Conservation (phyloP, 2,329 filamentous ascomycete species). For the Clarireedia homoeocarpa region DNA sequence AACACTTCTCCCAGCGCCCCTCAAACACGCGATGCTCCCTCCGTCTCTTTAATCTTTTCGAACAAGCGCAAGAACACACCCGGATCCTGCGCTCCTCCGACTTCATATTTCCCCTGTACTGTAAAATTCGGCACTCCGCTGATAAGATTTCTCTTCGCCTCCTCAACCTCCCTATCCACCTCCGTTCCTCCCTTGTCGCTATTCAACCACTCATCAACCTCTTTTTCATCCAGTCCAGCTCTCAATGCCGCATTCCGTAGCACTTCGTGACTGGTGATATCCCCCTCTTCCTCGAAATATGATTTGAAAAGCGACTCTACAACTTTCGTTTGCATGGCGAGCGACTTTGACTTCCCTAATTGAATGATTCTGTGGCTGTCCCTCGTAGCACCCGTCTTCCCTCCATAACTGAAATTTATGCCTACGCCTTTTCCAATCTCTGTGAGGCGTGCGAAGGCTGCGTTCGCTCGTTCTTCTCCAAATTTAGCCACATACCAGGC, state of each 20-base stretch:
- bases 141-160: slow-evolving; percentile 40
- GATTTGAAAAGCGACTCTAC: slow-evolving; percentile 55
- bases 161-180: slow-evolving; percentile 27
- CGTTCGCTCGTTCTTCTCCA: slow-evolving; percentile 49
- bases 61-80: slow-evolving; percentile 60
- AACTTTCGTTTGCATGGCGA: slow-evolving; percentile 48
- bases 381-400: slow-evolving; percentile 66
- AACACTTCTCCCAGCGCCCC: background rate
- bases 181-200: slow-evolving; percentile 44
- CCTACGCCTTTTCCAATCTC: slow-evolving; percentile 55
- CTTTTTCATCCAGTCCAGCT: slow-evolving; percentile 44
- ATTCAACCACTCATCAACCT: slow-evolving; percentile 46
- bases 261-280: slow-evolving; percentile 51
- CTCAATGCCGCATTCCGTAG: slow-evolving; percentile 44
- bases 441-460: slow-evolving; percentile 50
- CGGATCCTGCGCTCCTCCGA: slow-evolving; percentile 67
- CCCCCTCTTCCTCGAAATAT: slow-evolving; percentile 58
- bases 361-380: slow-evolving; percentile 73
- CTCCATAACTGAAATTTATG: slow-evolving; percentile 65
- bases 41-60: slow-evolving; percentile 39
- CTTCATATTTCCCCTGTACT: slow-evolving; percentile 57
- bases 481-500: slow-evolving; percentile 56
- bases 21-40: slow-evolving; percentile 17
- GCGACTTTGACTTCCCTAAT: slow-evolving; percentile 49
- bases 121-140: slow-evolving; percentile 69